Evolutionary conservation across 2,329 filamentous ascomycete genomes (phyloP).

Genomic region (Cercospora janseana): DNA sequence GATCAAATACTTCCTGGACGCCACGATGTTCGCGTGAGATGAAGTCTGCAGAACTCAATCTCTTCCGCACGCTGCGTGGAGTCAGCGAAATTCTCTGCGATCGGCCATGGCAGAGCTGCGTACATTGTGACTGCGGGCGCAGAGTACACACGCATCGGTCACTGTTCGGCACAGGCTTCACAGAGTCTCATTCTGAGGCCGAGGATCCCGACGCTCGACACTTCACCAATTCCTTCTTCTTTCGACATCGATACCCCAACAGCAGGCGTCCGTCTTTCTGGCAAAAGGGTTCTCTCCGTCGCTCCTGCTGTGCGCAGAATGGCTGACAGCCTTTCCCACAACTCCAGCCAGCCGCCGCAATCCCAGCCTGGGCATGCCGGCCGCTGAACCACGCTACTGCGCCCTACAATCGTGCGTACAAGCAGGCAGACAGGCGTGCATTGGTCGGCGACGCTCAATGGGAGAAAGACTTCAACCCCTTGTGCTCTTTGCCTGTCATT

Average conservation of each 20-base stretch:
- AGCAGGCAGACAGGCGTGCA: no score
- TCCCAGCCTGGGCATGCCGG: no score
- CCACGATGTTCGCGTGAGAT: background rate
- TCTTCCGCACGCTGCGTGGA: background rate
- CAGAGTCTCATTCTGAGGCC: no score
- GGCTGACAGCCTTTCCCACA: no score
- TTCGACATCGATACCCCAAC: constrained; percentile 18
- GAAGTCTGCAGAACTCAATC: constrained; percentile 4
- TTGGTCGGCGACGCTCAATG: no score
- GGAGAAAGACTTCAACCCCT: no score
- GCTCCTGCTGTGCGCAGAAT: background rate
- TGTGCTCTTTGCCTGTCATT: no score
- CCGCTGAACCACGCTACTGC: no score
- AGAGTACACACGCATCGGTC: no score
- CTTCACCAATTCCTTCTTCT: constrained; percentile 4
- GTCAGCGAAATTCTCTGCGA: background rate
- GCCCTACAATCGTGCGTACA: no score
- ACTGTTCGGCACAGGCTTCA: no score
- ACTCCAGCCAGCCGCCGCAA: background rate
- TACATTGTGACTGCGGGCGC: background rate
- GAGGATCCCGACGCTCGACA: no score
- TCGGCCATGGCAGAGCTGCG: background rate
- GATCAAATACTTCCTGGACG: background rate
- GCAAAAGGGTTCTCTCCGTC: background rate
- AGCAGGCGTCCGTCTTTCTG: constrained; percentile 12